A percentile compares a stretch with the other conserved stretches of the same genome.
These are phyloP conservation scores for Phyllosticta citrichinensis DNA, from an alignment of 2,329 filamentous ascomycete species.

Conservation along the genomic window DNA sequence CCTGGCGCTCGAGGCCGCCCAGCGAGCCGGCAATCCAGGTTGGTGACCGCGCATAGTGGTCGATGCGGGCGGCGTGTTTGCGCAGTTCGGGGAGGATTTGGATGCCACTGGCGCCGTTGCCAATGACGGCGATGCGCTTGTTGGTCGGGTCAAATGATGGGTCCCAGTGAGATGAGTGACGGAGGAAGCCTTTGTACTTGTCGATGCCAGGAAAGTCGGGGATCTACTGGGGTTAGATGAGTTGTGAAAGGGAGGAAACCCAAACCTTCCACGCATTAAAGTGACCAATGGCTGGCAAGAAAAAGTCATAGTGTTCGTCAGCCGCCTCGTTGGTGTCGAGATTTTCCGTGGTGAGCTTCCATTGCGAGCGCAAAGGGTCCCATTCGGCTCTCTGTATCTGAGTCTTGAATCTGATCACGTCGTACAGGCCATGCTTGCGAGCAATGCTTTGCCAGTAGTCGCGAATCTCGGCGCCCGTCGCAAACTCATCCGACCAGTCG, in stretches of 20 bases:
- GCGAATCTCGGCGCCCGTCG: conserved; percentile 55
- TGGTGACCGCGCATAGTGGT: conserved; percentile 49
- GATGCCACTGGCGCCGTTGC: conserved; percentile 54
- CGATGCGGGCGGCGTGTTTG: conserved; percentile 37
- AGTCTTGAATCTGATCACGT: conserved; percentile 45
- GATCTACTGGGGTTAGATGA: conserved; percentile 24
- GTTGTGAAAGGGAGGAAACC: accelerated
- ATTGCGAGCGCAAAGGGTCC: conserved; percentile 43
- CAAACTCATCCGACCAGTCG: conserved; percentile 59
- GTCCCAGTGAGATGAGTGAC: conserved; percentile 55
- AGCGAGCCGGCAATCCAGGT: conserved; percentile 48
- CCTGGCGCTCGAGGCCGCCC: conserved; percentile 34
- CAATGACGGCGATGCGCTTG: conserved; percentile 53
- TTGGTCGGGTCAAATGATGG: conserved; percentile 41
- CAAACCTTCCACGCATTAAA: conserved; percentile 43
- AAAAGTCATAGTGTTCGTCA: conserved; percentile 46
- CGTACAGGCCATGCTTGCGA: conserved; percentile 54
- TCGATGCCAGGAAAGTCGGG: conserved; percentile 51
- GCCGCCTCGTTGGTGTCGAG: conserved; percentile 27
- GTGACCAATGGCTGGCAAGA: conserved; percentile 54
- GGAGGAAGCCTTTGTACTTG: conserved; percentile 45
- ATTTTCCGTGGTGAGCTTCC: conserved; percentile 46
- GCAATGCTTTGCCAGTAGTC: conserved; percentile 57
- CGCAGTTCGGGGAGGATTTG: conserved; percentile 53
- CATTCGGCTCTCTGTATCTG: conserved; percentile 48